phyloP scores from a whole-genome alignment of 2,329 filamentous ascomycete genomes.

The Phyllosticta citriasiana region DNA sequence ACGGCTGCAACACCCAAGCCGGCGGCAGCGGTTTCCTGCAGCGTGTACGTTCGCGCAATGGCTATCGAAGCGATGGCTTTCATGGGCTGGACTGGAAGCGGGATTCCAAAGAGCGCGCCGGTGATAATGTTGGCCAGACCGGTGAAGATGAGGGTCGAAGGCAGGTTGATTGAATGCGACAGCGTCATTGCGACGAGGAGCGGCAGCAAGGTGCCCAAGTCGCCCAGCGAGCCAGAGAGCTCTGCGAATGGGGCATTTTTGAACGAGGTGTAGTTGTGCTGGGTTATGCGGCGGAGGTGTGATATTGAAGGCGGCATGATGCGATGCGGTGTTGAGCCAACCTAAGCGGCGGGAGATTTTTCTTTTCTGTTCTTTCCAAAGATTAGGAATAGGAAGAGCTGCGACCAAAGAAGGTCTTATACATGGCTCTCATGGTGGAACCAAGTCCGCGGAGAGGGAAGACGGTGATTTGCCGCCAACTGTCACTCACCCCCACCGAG shows the following conservation, averaged over 20 bases:
- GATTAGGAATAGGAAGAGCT: not conserved
- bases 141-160: conserved; percentile 78
- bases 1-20: conserved; percentile 68
- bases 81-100: conserved; percentile 82
- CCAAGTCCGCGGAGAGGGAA: not conserved
- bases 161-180: conserved; percentile 68
- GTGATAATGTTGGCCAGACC: conserved; percentile 80
- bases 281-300: conserved; percentile 20
- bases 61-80: conserved; percentile 85
- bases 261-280: conserved; percentile 48
- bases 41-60: conserved; percentile 57
- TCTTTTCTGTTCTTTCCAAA: not conserved
- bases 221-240: conserved; percentile 79
- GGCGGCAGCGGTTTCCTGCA: conserved; percentile 67
- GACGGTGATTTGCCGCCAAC: not conserved
- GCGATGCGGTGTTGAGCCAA: not conserved
- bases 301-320: not conserved
- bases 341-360: not conserved
- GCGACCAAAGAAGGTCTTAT: not conserved
- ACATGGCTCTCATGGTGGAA: not conserved
- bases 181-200: conserved; percentile 78
- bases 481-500: not conserved
- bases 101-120: conserved; percentile 74
- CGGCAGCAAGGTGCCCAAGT: conserved; percentile 81
- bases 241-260: conserved; percentile 54